Base-by-base conservation (phyloP, 345 rosid species). In the Brassica carinata region DNA sequence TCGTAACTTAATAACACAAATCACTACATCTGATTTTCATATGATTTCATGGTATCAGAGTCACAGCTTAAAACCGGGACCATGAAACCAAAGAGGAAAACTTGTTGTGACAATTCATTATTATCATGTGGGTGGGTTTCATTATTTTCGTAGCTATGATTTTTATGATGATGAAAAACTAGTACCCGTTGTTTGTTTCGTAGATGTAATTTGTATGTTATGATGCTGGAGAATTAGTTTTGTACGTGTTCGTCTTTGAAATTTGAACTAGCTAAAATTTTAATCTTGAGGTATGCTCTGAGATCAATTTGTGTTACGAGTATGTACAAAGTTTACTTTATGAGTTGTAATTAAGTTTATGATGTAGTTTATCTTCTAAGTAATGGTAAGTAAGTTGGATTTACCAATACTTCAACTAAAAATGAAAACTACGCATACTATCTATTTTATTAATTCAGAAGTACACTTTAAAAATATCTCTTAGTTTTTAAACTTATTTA, bases 201-300 rank as follows among this genome's bases (percentile, higher is more conserved):
- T 40, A 40, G 14, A 9, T 40, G 48, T 40, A 40, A 10, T 40
- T 9, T 40, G 48, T 40, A 40, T 40, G 48, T 40, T 10, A 40
- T 40, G 69, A 65, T 33, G 69, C 40, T 65, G 69, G 19, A 65
- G 45, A 65, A 8, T n/a, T 31, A 31, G 48, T 65, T 67, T 67
- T 18, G 17, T 15, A 55, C 23, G 61, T 38, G 10, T 38, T 67
- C 14, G 30, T 18, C 71, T 67, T 67, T 18, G 5, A 67, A 9
- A 53, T 67, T 67, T 18, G 5, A 67, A 9, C 15, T 66, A 36
- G 29, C 11, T 66, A 66, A 15, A 66, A 18, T 66, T 33, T 36
- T 10, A 34, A 18, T 36, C 5, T 15, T 0, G 27, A 17, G 69
- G 13, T 15, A 43, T 34, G 27, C 10, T 65, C 48, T 33, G 26